Base-by-base conservation (phyloP, 371 early-diverging fungal species). In the Mucor indicus region DNA sequence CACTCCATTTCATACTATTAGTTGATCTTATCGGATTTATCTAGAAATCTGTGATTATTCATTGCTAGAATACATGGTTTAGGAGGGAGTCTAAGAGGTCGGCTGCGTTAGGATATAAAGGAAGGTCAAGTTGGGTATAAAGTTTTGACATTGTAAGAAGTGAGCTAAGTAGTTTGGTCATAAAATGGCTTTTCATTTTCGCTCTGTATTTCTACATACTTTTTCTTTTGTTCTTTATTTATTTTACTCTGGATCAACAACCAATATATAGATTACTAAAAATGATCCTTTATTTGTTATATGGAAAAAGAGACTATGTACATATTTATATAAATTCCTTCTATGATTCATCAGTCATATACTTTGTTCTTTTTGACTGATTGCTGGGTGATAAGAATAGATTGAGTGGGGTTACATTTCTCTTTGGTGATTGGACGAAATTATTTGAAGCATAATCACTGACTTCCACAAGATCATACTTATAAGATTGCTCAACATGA, bases 331-430 rank as follows among this genome's bases (percentile, higher is more conserved):
- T 46, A 19, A 13, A 20, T 51, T 44, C 44, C 22, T 13, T 37
- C 30, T 37, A 38, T 38, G 22, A 38, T 31, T 44, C 32, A 52
- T 38, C 44, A 44, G n/a, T 38, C 0, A 31, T 44, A 45, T 21
- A 10, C 44, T 52, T 52, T 4, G 44, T 44, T 44, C 44, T 52
- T 23, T 52, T 52, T 44, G 44, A 52, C 31, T 44, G 44, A 43
- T 54, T 48, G 37, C 43, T 54, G 35, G 48, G 43, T 21, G 46
- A 24, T 17, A 54, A 47, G 23, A 3, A 42, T 3, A 54, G 11
- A 36, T 42, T 41, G 33, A 22, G 16, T 35, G 55, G 48, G 55
- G 48, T 4, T 11, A 37, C 32, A 0, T 46, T 44, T 53, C 53
- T 38, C 22, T 44, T 33, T 46, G 53, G 46, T 25, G 48, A 43